Conservation (phyloP, 208 protist species). For the Trypanosoma cruzi region DNA sequence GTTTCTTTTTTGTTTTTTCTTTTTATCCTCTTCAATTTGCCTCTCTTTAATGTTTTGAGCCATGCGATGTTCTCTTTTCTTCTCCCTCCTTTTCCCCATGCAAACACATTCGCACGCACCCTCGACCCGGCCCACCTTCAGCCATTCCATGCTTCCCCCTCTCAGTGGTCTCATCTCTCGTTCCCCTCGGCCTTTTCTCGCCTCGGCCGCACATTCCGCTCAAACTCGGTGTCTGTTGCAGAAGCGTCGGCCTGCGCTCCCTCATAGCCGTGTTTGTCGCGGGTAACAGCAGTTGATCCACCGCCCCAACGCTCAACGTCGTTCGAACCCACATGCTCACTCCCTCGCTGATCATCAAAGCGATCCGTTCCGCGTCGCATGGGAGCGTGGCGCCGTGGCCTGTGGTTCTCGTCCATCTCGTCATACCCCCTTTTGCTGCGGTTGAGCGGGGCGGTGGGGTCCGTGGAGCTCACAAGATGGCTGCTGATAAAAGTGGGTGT, state of each 20-base stretch:
- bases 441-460: slow-evolving; percentile 12
- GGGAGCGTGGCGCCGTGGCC: slow-evolving; percentile 7
- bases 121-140: background rate
- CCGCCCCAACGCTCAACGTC: background rate
- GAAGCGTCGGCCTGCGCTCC: slow-evolving; percentile 22
- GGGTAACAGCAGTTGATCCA: background rate
- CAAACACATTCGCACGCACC: background rate
- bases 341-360: slow-evolving; percentile 27
- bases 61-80: background rate
- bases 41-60: background rate
- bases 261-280: slow-evolving; percentile 5
- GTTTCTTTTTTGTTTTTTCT: slow-evolving; percentile 1
- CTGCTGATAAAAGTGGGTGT: slow-evolving; percentile 75
- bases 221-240: slow-evolving; percentile 37
- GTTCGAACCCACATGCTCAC: slow-evolving; percentile 16
- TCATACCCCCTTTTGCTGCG: slow-evolving; percentile 3
- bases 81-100: background rate
- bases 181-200: slow-evolving; percentile 6
- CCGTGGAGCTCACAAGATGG: slow-evolving; percentile 41
- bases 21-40: background rate
- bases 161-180: background rate
- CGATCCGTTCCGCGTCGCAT: slow-evolving; percentile 10
- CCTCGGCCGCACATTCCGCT: slow-evolving; percentile 20
- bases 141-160: background rate
- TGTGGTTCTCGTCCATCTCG: slow-evolving; percentile 16